Evolutionary conservation across 1,284 basidiomycete genomes (phyloP), one percentile per base, ranked within the genome.

Genomic region (Afroboletus lepidellus): DNA sequence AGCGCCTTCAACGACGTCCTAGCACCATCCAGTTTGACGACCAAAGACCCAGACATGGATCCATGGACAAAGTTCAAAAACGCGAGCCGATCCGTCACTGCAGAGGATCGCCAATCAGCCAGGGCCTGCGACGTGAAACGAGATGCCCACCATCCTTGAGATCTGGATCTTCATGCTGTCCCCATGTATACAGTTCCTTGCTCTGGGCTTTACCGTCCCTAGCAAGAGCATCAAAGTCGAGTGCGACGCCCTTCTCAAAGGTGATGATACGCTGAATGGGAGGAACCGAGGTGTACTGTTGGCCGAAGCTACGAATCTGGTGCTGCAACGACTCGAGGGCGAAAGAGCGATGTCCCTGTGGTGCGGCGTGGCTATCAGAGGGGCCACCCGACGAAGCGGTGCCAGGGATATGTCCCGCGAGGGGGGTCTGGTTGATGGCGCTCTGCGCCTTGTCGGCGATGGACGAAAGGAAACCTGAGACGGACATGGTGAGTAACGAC

Each of bases 181-280:
- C 89, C 89, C 89, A 92, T 29, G 78, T 80, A 60, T 88, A 92
- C 32, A 91, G 70, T 57, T 91, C 89, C 69, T 91, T 92, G 76
- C 85, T 88, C 63, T 85, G 81, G 0, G 79, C 72, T 63, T 90
- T 85, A 8, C 76, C 64, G 62, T 90, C 83, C 57, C 84, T 78
- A 6, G 82, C 74, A 33, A 85, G 69, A 51, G 74, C 77, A 58
- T 90, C 85, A 60, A 80, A 78, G 65, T 88, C 87, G 58, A 92
- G 77, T 21, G 83, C 80, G 20, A 90, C 73, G 7, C 89, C 85
- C 66, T 91, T 92, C 67, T 81, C 78, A 8, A 79, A 72, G 0
- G 90, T 92, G 57, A 92, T 84, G 54, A 91, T 83, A 65, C 80
- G 85, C 71, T 90, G 87, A 0, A 83, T 66, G 5, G 87, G 84